A percentile compares a stretch with the other conserved stretches of the same genome.
Conservation (phyloP, 2,329 filamentous ascomycete genomes). For the Ophiocordyceps sinensis region DNA sequence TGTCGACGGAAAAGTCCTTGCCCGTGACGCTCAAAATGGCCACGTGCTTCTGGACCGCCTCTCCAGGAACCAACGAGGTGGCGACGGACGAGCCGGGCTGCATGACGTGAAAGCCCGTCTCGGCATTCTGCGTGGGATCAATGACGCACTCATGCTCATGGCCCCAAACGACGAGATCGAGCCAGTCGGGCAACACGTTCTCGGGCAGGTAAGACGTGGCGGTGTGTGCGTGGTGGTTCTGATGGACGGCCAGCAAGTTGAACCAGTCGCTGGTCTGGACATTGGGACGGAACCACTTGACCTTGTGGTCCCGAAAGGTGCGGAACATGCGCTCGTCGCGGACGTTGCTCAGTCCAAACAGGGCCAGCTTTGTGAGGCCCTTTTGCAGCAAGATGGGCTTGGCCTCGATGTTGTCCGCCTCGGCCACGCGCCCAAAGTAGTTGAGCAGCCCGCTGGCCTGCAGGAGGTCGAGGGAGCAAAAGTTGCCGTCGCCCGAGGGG, state of each 20-base stretch:
- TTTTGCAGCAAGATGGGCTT: slow-evolving; percentile 92
- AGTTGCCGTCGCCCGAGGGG: slow-evolving; percentile 88
- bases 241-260: slow-evolving; percentile 87
- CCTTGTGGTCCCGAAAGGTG: slow-evolving; percentile 83
- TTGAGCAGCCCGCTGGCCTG: slow-evolving; percentile 87
- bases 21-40: slow-evolving; percentile 74
- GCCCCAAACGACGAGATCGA: slow-evolving; percentile 90
- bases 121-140: slow-evolving; percentile 66
- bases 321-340: slow-evolving; percentile 88
- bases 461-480: slow-evolving; percentile 78
- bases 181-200: slow-evolving; percentile 77
- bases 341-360: slow-evolving; percentile 93
- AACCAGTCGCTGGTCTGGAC: slow-evolving; percentile 83
- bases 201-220: slow-evolving; percentile 91
- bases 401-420: slow-evolving; percentile 84
- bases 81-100: slow-evolving; percentile 94
- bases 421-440: slow-evolving; percentile 84
- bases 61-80: slow-evolving; percentile 78
- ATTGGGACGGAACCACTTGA: slow-evolving; percentile 80
- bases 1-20: slow-evolving; percentile 64
- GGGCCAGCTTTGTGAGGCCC: slow-evolving; percentile 76
- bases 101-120: slow-evolving; percentile 90
- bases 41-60: slow-evolving; percentile 84
- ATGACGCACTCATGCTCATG: slow-evolving; percentile 96
- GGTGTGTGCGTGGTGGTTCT: slow-evolving; percentile 88